A percentile compares a stretch with the other conserved stretches of the same genome.
Evolutionary conservation across 1,284 basidiomycete genomes (phyloP).

Genomic region (Ustilago hordei): DNA sequence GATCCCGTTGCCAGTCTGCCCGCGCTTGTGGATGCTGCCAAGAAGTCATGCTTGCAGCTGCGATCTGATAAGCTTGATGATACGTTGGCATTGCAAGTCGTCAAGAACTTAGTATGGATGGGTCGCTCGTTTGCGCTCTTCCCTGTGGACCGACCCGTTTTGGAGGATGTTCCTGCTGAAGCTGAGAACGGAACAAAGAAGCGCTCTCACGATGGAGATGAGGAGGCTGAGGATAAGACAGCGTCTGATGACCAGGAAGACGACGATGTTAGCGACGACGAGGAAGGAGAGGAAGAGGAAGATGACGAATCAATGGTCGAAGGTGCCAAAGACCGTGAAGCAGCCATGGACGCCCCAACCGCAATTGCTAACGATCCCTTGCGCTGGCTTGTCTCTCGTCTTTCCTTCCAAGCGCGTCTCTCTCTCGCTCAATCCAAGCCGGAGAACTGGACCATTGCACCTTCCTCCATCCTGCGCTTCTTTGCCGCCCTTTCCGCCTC

Average conservation of each 20-base stretch:
- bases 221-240: conserved; percentile 19
- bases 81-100: conserved; percentile 82
- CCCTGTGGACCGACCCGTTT: conserved; percentile 27
- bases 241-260: conserved; percentile 6
- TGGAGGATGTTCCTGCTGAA: conserved; percentile 7
- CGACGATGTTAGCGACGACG: conserved; percentile 7
- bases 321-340: conserved; percentile 54
- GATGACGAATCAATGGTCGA: conserved; percentile 38
- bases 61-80: conserved; percentile 85
- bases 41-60: conserved; percentile 83
- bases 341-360: conserved; percentile 28
- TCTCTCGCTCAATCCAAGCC: conserved; percentile 65
- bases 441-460: conserved; percentile 80
- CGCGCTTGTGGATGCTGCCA: conserved; percentile 79
- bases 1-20: conserved; percentile 72
- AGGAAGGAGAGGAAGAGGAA: conserved; percentile 35
- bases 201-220: conserved; percentile 54
- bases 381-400: conserved; percentile 91
- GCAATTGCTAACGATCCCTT: conserved; percentile 75
- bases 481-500: conserved; percentile 50
- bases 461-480: conserved; percentile 79
- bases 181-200: conserved; percentile 31
- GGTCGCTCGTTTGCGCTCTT: conserved; percentile 74
- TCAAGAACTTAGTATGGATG: conserved; percentile 93
- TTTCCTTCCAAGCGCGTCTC: conserved; percentile 83